Evolutionary conservation across 352 stramenopile species (phyloP), one percentile per base, ranked within the genome.

Genomic region (Phytophthora pistaciae): DNA sequence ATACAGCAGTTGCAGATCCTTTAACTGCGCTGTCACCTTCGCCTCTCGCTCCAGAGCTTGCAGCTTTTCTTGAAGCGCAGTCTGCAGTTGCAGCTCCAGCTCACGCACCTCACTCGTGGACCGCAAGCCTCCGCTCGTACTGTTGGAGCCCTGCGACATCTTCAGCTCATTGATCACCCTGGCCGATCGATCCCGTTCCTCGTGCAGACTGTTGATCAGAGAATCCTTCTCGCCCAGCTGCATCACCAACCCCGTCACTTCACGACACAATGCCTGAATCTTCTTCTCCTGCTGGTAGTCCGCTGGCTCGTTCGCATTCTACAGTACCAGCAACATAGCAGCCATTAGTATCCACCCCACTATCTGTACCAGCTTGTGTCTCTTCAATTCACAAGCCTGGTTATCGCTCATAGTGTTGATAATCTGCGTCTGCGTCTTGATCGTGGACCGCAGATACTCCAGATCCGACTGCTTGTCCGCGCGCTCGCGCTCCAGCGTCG

Each of bases 201-300:
- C 70, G 25, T 87, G 74, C 18, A 94, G 64, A 33, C 72, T 90
- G 40, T 83, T 66, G 59, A 93, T 92, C 50, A 84, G 64, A 20
- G 73, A 77, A 60, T 94, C 82, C 1, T 80, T 75, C 38, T 94
- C 74, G 13, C 73, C 74, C 5, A 93, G 56, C 56, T 94, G 80
- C 56, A 84, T 77, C 7, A 90, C 79, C 0, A 94, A 65, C 1
- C 66, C 68, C 0, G 79, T 79, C 1, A 94, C 82, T 69, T 93
- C 75, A 14, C 80, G 82, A 56, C 80, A 91, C 5, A 94, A 59
- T 9, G 80, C 77, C 59, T 92, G 78, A 2, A 92, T 71, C 49
- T 79, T 75, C 36, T 80, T 85, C 48, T 88, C 81, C 54, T 87
- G 71, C 18, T 77, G 83, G 23, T 79, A 76, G 16, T 79, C 72